phyloP scores from a whole-genome alignment of 2,329 filamentous ascomycete genomes.

The Hymenoscyphus fraxineus region DNA sequence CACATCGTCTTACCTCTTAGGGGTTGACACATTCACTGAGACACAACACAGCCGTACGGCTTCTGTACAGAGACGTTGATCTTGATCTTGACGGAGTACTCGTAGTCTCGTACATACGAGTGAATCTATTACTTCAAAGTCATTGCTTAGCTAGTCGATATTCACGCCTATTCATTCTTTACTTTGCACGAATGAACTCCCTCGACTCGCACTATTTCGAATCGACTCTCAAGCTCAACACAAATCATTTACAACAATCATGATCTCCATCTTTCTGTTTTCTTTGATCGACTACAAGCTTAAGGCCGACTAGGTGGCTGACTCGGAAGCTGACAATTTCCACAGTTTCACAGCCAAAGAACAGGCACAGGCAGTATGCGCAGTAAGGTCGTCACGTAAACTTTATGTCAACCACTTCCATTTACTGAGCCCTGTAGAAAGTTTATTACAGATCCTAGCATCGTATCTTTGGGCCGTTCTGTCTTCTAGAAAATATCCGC shows the following conservation, averaged over 20 bases:
- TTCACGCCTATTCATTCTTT: not conserved
- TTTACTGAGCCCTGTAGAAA: not conserved
- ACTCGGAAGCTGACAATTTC: not conserved
- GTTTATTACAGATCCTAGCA: not conserved
- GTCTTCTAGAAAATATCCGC: not conserved
- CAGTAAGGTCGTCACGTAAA: not conserved
- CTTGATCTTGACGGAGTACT: not conserved
- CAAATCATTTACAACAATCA: not conserved
- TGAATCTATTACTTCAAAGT: not conserved
- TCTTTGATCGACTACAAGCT: not conserved
- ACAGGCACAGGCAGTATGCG: not conserved
- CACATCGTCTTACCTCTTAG: not conserved
- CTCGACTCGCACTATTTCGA: not conserved
- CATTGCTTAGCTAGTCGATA: not conserved
- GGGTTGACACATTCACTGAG: slow-evolving; percentile 1
- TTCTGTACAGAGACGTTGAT: not conserved
- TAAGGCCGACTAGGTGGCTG: not conserved
- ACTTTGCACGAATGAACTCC: not conserved
- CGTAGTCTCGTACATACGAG: not conserved
- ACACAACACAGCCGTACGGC: not conserved
- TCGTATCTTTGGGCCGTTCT: not conserved
- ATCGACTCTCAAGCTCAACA: not conserved
- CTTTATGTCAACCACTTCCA: not conserved
- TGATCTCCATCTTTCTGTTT: not conserved
- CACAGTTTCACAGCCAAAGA: not conserved